These are phyloP conservation scores for Dendrobium catenatum DNA, from an alignment of 106 monocot species.

Conservation along the genomic window DNA sequence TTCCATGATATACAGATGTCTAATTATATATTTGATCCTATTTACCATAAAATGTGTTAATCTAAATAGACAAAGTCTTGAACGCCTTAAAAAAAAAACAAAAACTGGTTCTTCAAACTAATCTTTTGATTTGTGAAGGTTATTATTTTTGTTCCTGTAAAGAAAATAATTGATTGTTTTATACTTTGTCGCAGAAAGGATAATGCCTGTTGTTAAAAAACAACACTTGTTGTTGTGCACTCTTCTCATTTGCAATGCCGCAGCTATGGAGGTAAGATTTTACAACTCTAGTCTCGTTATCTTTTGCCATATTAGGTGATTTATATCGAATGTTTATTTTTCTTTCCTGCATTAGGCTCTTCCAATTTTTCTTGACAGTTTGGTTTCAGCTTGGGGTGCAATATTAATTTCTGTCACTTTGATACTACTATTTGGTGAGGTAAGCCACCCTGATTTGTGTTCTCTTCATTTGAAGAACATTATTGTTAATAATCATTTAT, in stretches of 20 bases:
- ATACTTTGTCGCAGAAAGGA: slow-evolving; percentile 47
- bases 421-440: slow-evolving; percentile 95
- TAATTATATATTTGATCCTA: background rate
- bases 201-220: slow-evolving; percentile 77
- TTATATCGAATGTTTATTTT: slow-evolving; percentile 1
- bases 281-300: background rate
- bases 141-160: background rate
- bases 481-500: background rate
- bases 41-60: background rate
- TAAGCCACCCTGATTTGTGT: slow-evolving; percentile 16
- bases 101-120: background rate
- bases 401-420: slow-evolving; percentile 91
- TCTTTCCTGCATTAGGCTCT: slow-evolving; percentile 47
- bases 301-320: background rate
- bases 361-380: slow-evolving; percentile 87
- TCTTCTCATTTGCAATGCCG: slow-evolving; percentile 93
- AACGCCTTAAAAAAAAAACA: background rate
- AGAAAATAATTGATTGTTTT: background rate
- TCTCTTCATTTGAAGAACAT: background rate
- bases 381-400: slow-evolving; percentile 90
- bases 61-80: background rate
- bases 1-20: background rate
- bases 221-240: slow-evolving; percentile 91
- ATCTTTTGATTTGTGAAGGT: background rate
- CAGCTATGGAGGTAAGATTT: slow-evolving; percentile 85